Conservation (phyloP, 768 basidiomycete genomes). For the Dendrothele bispora region DNA sequence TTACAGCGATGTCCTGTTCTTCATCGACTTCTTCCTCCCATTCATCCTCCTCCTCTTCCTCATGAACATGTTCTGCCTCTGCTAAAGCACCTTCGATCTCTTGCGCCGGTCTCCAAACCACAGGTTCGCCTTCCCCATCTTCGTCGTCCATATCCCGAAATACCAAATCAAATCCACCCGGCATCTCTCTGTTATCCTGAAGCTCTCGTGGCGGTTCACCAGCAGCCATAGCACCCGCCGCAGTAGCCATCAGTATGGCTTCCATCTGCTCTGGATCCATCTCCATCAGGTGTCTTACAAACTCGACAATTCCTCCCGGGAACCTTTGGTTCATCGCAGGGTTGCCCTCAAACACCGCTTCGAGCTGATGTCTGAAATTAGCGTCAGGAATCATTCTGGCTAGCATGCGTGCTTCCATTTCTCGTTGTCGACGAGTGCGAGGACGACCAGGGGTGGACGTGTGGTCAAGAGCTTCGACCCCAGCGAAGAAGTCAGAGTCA, state of each 20-base stretch:
- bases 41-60: conserved; percentile 24
- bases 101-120: conserved; percentile 22
- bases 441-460: neutral
- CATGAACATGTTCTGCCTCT: conserved; percentile 15
- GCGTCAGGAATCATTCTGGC: conserved; percentile 60
- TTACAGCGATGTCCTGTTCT: conserved; percentile 46
- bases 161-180: conserved; percentile 36
- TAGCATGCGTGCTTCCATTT: conserved; percentile 48
- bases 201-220: conserved; percentile 15
- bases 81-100: conserved; percentile 20
- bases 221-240: conserved; percentile 33
- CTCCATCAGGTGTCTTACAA: conserved; percentile 55
- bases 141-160: too few relatives aligned
- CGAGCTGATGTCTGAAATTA: conserved; percentile 54
- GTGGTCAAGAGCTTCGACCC: conserved; percentile 37
- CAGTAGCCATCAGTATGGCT: conserved; percentile 54
- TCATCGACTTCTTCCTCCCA: conserved; percentile 43
- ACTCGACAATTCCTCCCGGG: conserved; percentile 65
- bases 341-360: conserved; percentile 58
- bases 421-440: too few relatives aligned
- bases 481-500: conserved; percentile 72
- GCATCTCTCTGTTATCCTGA: conserved; percentile 46
- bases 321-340: conserved; percentile 55
- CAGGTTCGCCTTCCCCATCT: conserved; percentile 17
- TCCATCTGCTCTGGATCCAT: conserved; percentile 59